A percentile compares a stretch with the other conserved stretches of the same genome.
phyloP scores from a whole-genome alignment of 1,139 yeast genomes.

The Scheffersomyces cryptocercus region DNA sequence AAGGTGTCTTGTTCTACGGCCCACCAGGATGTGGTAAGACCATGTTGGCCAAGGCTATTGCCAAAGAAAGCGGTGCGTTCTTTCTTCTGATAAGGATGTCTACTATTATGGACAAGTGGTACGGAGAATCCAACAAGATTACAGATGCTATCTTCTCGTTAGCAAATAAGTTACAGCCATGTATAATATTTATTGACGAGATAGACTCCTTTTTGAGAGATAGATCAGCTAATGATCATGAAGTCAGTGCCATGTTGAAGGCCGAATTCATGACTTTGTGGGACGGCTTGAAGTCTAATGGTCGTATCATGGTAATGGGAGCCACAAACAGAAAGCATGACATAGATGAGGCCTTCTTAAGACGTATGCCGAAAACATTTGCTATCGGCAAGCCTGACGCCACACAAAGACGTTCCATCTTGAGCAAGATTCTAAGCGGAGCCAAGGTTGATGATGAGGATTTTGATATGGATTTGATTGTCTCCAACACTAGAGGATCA shows the following conservation, averaged over 20 bases:
- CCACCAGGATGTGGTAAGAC: slow-evolving; percentile 99
- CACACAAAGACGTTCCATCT: slow-evolving; percentile 68
- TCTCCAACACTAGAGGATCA: slow-evolving; percentile 65
- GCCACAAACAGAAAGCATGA: slow-evolving; percentile 94
- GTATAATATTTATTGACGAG: slow-evolving; percentile 94
- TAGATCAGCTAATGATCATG: slow-evolving; percentile 84
- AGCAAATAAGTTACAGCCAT: slow-evolving; percentile 89
- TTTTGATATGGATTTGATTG: slow-evolving; percentile 65
- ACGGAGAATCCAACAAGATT: slow-evolving; percentile 92
- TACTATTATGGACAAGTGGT: slow-evolving; percentile 96
- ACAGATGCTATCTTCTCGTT: slow-evolving; percentile 91
- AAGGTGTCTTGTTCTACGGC: slow-evolving; percentile 89
- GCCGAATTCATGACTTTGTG: slow-evolving; percentile 98
- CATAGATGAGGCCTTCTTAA: slow-evolving; percentile 86
- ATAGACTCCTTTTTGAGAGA: slow-evolving; percentile 93
- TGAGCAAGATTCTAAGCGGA: slow-evolving; percentile 64
- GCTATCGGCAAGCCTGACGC: slow-evolving; percentile 73
- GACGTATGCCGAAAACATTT: slow-evolving; percentile 92
- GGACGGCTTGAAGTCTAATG: slow-evolving; percentile 86
- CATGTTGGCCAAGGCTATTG: slow-evolving; percentile 94
- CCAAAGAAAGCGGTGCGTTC: slow-evolving; percentile 89
- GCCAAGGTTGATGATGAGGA: slow-evolving; percentile 56
- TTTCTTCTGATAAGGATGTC: slow-evolving; percentile 93
- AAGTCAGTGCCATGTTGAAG: slow-evolving; percentile 90
- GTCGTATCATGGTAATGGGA: slow-evolving; percentile 84